Base-by-base conservation (phyloP, 495 filamentous ascomycete genomes). In the Penicillium paradoxum region DNA sequence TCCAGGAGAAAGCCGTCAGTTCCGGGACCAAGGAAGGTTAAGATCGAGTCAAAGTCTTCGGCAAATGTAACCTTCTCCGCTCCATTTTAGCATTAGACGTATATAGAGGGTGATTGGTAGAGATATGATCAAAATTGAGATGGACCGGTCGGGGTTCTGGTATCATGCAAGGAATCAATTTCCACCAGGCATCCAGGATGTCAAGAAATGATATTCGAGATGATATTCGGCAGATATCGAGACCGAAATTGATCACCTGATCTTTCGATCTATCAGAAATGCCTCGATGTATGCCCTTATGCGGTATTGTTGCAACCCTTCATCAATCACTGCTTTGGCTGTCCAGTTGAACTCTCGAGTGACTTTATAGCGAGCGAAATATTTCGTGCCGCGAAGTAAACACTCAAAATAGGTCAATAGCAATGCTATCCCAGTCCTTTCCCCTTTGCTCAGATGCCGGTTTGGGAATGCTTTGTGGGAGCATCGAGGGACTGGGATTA, bases 371-470 rank as follows among this genome's bases (percentile, higher is more conserved):
- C 21, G 9, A 45, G n/a, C n/a, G 4, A 22, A 14, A 33, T 27
- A 13, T 6, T 37, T 48, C 9, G 14, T 46, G 24, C 11, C 10
- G 38, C 15, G 21, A 29, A 6, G 3, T 0, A 10, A 17, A 15
- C 32, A 9, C 6, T 64, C 41, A 70, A 32, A 68, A 57, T 14
- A 70, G 48, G 37, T 70, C 67, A 24, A 58, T 36, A 7, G 58
- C 56, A 36, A 68, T 68, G 40, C 60, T 55, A 41, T 70, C 67
- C 65, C 63, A 68, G 5, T 58, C 57, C 45, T 58, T 58, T 2
- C 55, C 61, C 19, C 41, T 52, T 3, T 55, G 58, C 38, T 64
- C 59, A 0, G 55, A 7, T 10, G 49, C 30, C 15, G 61, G 52
- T n/a, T 45, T 46, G 25, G 57, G 44, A 6, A 54, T 53, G 25